A percentile compares a stretch with the other conserved stretches of the same genome.
These are phyloP conservation scores for Phytophthora lateralis DNA, from an alignment of 352 stramenopile species.

Conservation along the genomic window DNA sequence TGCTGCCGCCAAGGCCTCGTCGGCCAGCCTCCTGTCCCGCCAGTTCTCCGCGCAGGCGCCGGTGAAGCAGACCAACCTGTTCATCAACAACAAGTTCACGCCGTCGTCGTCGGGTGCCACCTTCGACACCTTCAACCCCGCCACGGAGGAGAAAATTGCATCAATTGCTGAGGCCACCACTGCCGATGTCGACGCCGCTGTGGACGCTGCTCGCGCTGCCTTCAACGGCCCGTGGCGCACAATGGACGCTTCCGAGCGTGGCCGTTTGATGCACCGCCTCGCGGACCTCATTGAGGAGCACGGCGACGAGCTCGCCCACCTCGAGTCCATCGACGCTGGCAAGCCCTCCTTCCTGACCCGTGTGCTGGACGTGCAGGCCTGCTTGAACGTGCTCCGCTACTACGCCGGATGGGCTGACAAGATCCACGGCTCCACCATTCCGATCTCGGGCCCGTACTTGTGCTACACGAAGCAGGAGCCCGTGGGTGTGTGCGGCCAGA, in stretches of 20 bases:
- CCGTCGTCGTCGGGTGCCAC: conserved; percentile 60
- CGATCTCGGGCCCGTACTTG: conserved; percentile 49
- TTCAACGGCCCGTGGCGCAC: not conserved
- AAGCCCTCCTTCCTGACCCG: conserved; percentile 92
- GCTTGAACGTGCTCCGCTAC: conserved; percentile 81
- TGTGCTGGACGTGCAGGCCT: conserved; percentile 82
- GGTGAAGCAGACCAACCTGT: conserved; percentile 71
- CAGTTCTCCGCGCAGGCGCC: conserved; percentile 39
- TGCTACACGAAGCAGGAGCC: conserved; percentile 75
- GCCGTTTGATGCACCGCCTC: conserved; percentile 44
- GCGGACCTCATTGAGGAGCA: conserved; percentile 61
- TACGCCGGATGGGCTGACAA: conserved; percentile 86
- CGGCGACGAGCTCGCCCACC: conserved; percentile 58
- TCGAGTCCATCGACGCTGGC: conserved; percentile 95
- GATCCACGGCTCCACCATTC: conserved; percentile 73
- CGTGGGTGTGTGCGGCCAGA: conserved; percentile 82
- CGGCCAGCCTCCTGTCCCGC: conserved; percentile 37
- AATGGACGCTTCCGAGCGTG: conserved; percentile 28
- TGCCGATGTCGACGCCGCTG: conserved; percentile 71
- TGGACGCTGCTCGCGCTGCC: conserved; percentile 54
- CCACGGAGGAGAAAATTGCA: conserved; percentile 75
- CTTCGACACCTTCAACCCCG: conserved; percentile 80
- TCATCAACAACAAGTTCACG: conserved; percentile 89
- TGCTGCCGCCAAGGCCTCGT: conserved; percentile 20
- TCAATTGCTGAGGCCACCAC: conserved; percentile 54